Conservation (phyloP, 192 early-diverging fungal species). For the Phlyctochytrium arcticum region DNA sequence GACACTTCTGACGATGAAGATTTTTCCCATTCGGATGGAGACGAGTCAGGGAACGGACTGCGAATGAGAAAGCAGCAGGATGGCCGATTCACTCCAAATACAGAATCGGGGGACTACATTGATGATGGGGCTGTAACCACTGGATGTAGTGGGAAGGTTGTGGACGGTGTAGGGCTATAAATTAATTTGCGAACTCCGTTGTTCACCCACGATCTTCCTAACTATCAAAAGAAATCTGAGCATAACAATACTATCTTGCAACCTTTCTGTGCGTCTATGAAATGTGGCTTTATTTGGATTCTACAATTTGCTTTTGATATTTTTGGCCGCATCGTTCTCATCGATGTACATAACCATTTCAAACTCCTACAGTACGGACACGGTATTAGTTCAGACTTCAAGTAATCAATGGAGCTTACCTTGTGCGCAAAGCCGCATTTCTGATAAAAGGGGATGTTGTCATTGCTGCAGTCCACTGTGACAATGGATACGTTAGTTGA, state of each 20-base stretch:
- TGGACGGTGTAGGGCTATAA: too few species aligned
- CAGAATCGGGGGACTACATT: conserved; percentile 1
- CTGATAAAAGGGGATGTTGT: conserved; percentile 87
- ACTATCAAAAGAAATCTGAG: not conserved
- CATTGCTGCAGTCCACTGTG: conserved; percentile 52
- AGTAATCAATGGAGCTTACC: conserved; percentile 25
- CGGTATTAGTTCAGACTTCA: not conserved
- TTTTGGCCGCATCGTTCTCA: conserved; percentile 43
- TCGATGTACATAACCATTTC: conserved; percentile 51
- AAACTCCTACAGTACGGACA: conserved; percentile 28
- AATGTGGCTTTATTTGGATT: not conserved
- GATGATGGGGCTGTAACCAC: conserved; percentile 16
- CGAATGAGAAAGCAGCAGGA: not conserved
- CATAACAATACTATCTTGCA: too few species aligned
- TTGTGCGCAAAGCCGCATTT: conserved; percentile 84
- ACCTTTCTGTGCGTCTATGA: too few species aligned
- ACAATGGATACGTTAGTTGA: not conserved
- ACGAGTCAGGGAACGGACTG: not conserved
- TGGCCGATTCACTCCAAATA: not conserved
- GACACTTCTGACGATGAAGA: not conserved
- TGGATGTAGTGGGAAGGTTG: conserved; percentile 7
- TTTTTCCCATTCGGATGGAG: not conserved
- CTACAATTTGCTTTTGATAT: conserved; percentile 35
- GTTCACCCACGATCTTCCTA: too few species aligned
- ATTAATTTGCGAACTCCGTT: too few species aligned